A percentile compares a stretch with the other conserved stretches of the same genome.
Conservation (phyloP, 805 yeast genomes). For the Scheffersomyces lignosus region DNA sequence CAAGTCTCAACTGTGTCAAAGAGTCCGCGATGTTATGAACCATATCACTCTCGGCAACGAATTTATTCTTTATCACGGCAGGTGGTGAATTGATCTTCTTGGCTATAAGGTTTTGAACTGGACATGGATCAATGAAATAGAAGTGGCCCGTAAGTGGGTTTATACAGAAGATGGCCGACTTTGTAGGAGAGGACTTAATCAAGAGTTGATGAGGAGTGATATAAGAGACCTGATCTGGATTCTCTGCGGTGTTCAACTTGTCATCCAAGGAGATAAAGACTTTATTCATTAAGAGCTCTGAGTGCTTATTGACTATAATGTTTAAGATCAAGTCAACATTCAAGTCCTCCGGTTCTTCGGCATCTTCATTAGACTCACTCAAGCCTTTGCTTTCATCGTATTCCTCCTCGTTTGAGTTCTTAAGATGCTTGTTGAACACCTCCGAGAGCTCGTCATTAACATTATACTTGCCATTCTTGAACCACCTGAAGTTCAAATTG, state of each 20-base stretch:
- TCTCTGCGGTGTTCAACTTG: slow-evolving; percentile 1
- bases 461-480: slow-evolving; percentile 50
- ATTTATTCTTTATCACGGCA: slow-evolving; percentile 11
- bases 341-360: slow-evolving; percentile 28
- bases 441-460: slow-evolving; percentile 15
- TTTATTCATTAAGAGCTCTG: slow-evolving; percentile 30
- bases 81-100: slow-evolving; percentile 31
- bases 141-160: slow-evolving; percentile 42
- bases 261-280: slow-evolving; percentile 10
- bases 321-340: slow-evolving; percentile 36
- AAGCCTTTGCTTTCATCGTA: too few relatives aligned
- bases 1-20: slow-evolving; percentile 49
- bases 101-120: slow-evolving; percentile 32
- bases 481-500: slow-evolving; percentile 60
- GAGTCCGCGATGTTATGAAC: slow-evolving; percentile 28
- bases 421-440: slow-evolving; percentile 38
- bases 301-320: slow-evolving; percentile 38
- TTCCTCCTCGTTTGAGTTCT: slow-evolving; percentile 31
- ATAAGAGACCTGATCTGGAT: slow-evolving; percentile 11
- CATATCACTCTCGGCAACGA: slow-evolving; percentile 32
- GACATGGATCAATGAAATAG: slow-evolving; percentile 40
- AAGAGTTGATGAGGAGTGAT: slow-evolving; percentile 35
- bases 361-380: not conserved
- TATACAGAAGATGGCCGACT: slow-evolving; percentile 36
- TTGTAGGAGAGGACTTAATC: slow-evolving; percentile 30